Base-by-base conservation (phyloP, 768 basidiomycete genomes). In the Tricholoma flavovirens region DNA sequence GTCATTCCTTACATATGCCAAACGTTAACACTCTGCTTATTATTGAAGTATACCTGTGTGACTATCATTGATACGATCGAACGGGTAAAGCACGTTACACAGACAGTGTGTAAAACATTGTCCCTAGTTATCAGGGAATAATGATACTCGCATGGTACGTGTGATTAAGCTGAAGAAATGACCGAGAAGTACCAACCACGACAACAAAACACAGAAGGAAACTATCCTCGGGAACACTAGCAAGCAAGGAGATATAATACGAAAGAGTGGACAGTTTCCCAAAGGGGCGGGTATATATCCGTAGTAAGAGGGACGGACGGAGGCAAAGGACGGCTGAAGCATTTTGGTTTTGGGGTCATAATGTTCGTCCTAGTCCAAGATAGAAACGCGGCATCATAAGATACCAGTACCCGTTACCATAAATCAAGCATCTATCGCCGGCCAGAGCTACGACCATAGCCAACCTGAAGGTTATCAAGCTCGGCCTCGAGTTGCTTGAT, bases 401-500 rank as follows among this genome's bases (percentile, higher is more conserved):
- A 26, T 49, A 49, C n/a, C 46, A 45, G 43, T 14, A n/a, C 46
- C 46, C 46, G n/a, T 49, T 9, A 24, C 45, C 46, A 49, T 1
- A 49, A n/a, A 26, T 30, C 15, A 29, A 17, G 30, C 29, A 8
- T 49, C 29, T 49, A 87, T 77, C 86, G 77, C 69, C 86, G 81
- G 70, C 73, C 75, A 15, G 84, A 81, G 67, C 88, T 84, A 43
- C 90, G 83, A 54, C 88, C 87, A 62, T 90, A 93, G 36, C 90
- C 90, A 60, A 87, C 84, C 70, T 93, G 90, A 50, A 95, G 82
- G 64, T 85, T 87, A 76, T 95, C 93, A 59, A 97, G 81, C 72
- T 97, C 93, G 22, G 83, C 83, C 69, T 97, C 93, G 71, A 95
- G 81, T 57, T 84, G 77, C 75, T 97, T 97, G 80, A 96, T 95